These are phyloP conservation scores for Aspergillus arachidicola DNA, from an alignment of 2,329 filamentous ascomycete species.

Conservation along the genomic window DNA sequence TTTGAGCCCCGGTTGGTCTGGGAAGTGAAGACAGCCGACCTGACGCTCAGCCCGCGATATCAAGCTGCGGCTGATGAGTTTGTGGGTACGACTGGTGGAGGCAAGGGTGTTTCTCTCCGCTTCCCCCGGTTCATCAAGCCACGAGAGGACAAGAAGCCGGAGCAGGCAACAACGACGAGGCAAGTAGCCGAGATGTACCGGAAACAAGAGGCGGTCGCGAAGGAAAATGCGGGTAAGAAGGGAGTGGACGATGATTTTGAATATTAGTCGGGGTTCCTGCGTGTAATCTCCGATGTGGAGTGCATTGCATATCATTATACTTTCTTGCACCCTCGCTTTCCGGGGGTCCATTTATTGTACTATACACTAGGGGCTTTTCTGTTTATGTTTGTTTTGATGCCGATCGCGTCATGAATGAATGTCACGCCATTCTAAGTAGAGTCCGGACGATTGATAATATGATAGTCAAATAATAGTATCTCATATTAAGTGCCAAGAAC, in stretches of 20 bases:
- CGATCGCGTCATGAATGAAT: neutral
- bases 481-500: neutral
- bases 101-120: slow-evolving; percentile 79
- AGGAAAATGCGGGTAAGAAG: slow-evolving; percentile 81
- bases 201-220: slow-evolving; percentile 86
- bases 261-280: slow-evolving; percentile 60
- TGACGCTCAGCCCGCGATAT: slow-evolving; percentile 90
- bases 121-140: slow-evolving; percentile 93
- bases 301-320: neutral
- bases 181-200: slow-evolving; percentile 97
- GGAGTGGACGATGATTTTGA: slow-evolving; percentile 98
- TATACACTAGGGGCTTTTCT: neutral
- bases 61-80: slow-evolving; percentile 86
- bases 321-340: neutral
- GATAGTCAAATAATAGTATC: neutral
- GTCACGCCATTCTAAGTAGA: neutral
- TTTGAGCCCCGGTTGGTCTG: slow-evolving; percentile 93
- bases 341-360: neutral
- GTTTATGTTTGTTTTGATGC: neutral
- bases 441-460: neutral
- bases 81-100: slow-evolving; percentile 68
- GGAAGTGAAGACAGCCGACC: slow-evolving; percentile 96
- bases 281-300: neutral
- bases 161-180: slow-evolving; percentile 79
- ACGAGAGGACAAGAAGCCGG: slow-evolving; percentile 93